Percentiles rank a stretch among this genome's conserved stretches.
These are phyloP conservation scores for Leishmania braziliensis DNA, from an alignment of 208 protist species.

Conservation along the genomic window DNA sequence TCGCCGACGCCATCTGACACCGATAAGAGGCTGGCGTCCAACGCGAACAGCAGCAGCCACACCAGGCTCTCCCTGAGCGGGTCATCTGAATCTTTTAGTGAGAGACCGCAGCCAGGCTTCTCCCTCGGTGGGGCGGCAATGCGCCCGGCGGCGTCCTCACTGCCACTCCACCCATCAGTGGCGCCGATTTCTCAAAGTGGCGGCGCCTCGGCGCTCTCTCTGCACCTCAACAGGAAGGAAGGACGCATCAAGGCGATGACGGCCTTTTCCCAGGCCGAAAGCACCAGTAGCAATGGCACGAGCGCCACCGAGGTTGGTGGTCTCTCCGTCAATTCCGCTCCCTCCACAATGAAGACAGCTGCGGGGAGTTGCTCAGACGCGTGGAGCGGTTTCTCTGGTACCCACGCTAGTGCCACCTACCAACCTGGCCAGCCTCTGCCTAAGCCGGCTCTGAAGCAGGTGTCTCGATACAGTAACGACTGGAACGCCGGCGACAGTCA, in stretches of 20 bases:
- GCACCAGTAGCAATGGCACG: not conserved
- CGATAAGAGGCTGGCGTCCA: not conserved
- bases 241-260: constrained; percentile 20
- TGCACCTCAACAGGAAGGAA: constrained; percentile 23
- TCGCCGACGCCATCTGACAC: not conserved
- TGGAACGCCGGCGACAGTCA: not conserved
- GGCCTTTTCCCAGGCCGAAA: not conserved
- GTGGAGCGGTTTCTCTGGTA: not conserved
- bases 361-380: not conserved
- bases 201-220: constrained; percentile 6
- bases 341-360: not conserved
- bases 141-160: not conserved
- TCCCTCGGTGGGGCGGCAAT: not conserved
- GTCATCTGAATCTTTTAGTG: not conserved
- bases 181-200: not conserved
- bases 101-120: not conserved
- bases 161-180: not conserved
- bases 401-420: constrained; percentile 14
- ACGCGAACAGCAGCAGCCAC: not conserved
- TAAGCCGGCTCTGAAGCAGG: constrained; percentile 26
- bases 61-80: not conserved
- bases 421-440: constrained; percentile 26
- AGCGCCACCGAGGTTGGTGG: not conserved
- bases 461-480: constrained; percentile 22
- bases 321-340: not conserved